Conservation (phyloP, 2,329 filamentous ascomycete genomes). For the Aureobasidium namibiae region DNA sequence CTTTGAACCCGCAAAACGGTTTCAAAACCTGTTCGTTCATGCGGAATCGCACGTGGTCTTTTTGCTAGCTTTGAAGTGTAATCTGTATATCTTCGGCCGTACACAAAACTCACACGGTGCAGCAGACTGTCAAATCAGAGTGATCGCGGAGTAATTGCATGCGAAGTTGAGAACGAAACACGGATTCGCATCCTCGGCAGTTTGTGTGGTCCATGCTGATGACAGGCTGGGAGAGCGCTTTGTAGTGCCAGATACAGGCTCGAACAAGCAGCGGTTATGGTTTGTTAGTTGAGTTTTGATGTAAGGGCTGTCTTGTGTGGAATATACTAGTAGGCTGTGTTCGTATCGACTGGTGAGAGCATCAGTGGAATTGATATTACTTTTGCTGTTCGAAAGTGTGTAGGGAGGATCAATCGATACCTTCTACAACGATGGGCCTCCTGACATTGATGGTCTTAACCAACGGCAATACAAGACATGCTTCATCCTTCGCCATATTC, state of each 20-base stretch:
- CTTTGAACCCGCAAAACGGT: neutral
- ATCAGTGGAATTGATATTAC: too few relatives aligned
- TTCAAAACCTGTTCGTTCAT: neutral
- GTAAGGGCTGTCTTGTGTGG: neutral
- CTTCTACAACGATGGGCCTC: neutral
- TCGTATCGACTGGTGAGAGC: too few relatives aligned
- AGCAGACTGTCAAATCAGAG: too few relatives aligned
- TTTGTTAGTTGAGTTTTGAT: neutral
- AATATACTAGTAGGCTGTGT: neutral
- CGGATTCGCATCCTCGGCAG: neutral
- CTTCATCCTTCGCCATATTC: neutral
- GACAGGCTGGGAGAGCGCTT: too few relatives aligned
- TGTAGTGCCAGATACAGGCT: too few relatives aligned
- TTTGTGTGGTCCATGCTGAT: neutral
- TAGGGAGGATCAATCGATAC: too few relatives aligned
- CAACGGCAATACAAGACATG: neutral
- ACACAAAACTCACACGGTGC: neutral
- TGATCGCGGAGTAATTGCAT: neutral
- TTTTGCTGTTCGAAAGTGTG: too few relatives aligned
- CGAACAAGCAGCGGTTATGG: too few relatives aligned
- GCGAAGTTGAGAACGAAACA: neutral
- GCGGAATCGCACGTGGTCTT: neutral
- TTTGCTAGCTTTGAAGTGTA: neutral
- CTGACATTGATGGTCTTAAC: neutral
- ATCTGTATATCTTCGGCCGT: neutral